phyloP scores from a whole-genome alignment of 345 rosid species.

The Litchi chinensis region DNA sequence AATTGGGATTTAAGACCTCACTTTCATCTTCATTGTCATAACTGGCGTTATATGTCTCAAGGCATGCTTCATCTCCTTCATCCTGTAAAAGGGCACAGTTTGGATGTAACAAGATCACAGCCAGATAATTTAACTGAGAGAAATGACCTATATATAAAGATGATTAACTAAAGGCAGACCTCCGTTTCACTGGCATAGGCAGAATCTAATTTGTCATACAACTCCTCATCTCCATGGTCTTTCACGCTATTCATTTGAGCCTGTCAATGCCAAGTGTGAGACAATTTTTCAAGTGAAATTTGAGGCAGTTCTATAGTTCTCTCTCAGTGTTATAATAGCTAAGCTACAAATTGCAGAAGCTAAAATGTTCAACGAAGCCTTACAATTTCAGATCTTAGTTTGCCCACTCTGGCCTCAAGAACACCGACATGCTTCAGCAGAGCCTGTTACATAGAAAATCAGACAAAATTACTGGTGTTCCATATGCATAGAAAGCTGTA shows the following conservation, averaged over 20 bases:
- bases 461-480: conserved; percentile 13
- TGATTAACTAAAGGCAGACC: conserved; percentile 29
- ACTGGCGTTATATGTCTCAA: conserved; percentile 33
- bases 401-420: conserved; percentile 60
- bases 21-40: conserved; percentile 35
- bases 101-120: not conserved
- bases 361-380: conserved; percentile 26
- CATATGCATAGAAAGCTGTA: conserved; percentile 1
- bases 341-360: conserved; percentile 14
- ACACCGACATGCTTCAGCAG: conserved; percentile 57
- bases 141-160: not conserved
- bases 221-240: conserved; percentile 55
- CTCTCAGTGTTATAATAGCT: not conserved
- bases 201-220: conserved; percentile 65
- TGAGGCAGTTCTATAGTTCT: not conserved
- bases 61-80: conserved; percentile 51
- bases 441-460: conserved; percentile 54
- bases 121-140: conserved; percentile 2
- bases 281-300: not conserved
- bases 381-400: conserved; percentile 81
- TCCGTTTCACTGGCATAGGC: conserved; percentile 60
- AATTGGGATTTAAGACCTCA: conserved; percentile 21
- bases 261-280: conserved; percentile 36
- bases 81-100: conserved; percentile 36
- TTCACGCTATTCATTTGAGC: conserved; percentile 63